These are phyloP conservation scores for Candida endomychidarum DNA, from an alignment of 805 yeast genomes.

Conservation along the genomic window DNA sequence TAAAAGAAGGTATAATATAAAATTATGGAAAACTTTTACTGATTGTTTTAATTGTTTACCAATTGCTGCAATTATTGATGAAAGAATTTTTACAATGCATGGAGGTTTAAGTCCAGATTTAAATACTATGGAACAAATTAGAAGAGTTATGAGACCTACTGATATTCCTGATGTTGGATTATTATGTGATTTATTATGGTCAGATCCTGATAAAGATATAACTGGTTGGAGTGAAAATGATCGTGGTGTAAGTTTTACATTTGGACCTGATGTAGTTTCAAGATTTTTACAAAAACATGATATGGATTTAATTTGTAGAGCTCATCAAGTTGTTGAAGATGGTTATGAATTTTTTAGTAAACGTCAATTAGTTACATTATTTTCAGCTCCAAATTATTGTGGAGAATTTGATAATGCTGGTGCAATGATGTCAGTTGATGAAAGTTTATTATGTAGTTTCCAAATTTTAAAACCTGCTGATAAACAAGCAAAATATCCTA, in stretches of 20 bases:
- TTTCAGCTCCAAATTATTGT: conserved; percentile 97
- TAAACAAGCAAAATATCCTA: conserved; percentile 74
- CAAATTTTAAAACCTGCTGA: conserved; percentile 97
- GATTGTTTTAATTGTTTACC: conserved; percentile 99
- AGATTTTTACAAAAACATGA: conserved; percentile 95
- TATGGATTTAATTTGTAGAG: conserved; percentile 96
- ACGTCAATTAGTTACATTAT: conserved; percentile 92
- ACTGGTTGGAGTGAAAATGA: conserved; percentile 99
- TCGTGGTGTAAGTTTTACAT: conserved; percentile 98
- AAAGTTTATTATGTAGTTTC: conserved; percentile 92
- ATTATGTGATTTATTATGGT: conserved; percentile 94
- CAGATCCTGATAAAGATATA: conserved; percentile 97
- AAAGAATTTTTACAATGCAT: conserved; percentile 97
- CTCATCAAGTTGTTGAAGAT: conserved; percentile 98
- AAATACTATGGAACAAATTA: conserved; percentile 97
- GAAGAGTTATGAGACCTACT: conserved; percentile 99
- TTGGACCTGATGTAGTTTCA: conserved; percentile 98
- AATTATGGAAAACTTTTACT: conserved; percentile 97
- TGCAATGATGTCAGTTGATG: conserved; percentile 99
- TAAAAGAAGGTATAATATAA: conserved; percentile 96
- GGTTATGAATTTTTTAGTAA: conserved; percentile 97
- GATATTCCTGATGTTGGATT: conserved; percentile 98
- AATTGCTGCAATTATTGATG: conserved; percentile 97
- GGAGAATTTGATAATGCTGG: conserved; percentile 99
- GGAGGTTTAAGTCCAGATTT: conserved; percentile 98